phyloP scores from a whole-genome alignment of 441 rosid species.

The Gossypium gossypioides region DNA sequence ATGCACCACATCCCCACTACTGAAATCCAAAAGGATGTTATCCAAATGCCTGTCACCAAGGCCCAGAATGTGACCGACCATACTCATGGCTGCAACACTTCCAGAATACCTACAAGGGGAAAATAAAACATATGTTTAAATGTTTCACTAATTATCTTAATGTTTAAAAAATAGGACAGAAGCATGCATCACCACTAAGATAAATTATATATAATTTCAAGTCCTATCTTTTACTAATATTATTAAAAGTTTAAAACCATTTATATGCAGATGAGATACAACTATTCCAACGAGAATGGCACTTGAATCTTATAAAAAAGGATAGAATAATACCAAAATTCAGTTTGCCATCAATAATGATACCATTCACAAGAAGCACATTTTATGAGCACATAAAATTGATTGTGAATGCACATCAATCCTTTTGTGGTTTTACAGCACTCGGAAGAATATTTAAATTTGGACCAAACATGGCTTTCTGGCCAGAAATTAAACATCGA shows the following conservation, averaged over 20 bases:
- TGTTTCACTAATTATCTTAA: not conserved
- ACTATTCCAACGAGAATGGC: not conserved
- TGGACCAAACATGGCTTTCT: not conserved
- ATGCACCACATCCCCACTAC: slow-evolving; percentile 91
- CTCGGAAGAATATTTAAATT: not conserved
- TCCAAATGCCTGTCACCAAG: slow-evolving; percentile 97
- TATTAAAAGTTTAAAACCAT: not conserved
- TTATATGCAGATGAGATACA: not conserved
- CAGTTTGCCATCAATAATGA: not conserved
- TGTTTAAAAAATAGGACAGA: not conserved
- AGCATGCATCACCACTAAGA: slow-evolving; percentile 6
- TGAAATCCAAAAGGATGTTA: slow-evolving; percentile 90
- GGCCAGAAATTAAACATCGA: slow-evolving; percentile 1
- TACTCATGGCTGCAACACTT: slow-evolving; percentile 97
- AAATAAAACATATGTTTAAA: slow-evolving; percentile 9
- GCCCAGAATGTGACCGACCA: slow-evolving; percentile 94
- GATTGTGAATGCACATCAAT: not conserved
- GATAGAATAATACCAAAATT: not conserved
- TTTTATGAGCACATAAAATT: not conserved
- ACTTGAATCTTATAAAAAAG: not conserved
- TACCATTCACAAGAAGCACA: not conserved
- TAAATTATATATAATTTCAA: not conserved
- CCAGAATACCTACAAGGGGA: slow-evolving; percentile 71
- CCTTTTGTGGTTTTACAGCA: not conserved
- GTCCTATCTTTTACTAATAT: not conserved